Conservation (phyloP, 106 monocot species). For the Xerophyta viscosa region DNA sequence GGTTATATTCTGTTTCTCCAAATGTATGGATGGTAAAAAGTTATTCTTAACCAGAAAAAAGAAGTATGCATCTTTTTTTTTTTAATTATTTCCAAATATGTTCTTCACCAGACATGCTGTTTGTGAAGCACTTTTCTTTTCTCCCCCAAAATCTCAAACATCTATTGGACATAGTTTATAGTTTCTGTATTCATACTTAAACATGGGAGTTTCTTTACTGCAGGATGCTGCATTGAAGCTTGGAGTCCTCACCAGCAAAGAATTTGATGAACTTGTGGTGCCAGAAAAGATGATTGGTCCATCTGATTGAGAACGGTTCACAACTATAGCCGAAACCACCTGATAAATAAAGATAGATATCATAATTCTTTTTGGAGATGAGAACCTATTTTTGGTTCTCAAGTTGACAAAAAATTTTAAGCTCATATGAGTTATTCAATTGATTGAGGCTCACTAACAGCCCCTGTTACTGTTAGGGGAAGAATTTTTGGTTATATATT, state of each 20-base stretch:
- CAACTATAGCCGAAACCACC: not conserved
- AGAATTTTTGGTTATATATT: too few relatives aligned
- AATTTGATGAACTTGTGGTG: slow-evolving; percentile 40
- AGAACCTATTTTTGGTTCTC: not conserved
- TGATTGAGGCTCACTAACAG: too few relatives aligned
- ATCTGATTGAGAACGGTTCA: slow-evolving; percentile 10
- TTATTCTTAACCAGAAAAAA: too few relatives aligned
- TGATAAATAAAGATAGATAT: too few relatives aligned
- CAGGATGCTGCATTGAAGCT: slow-evolving; percentile 39
- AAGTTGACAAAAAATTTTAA: not conserved
- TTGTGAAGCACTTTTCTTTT: too few relatives aligned
- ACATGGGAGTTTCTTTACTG: not conserved
- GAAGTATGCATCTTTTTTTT: too few relatives aligned
- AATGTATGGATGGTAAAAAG: too few relatives aligned
- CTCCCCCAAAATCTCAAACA: not conserved
- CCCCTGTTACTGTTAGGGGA: too few relatives aligned
- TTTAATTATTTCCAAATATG: too few relatives aligned
- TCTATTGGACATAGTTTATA: not conserved
- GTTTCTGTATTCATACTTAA: not conserved
- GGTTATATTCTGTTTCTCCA: too few relatives aligned
- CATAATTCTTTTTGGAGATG: not conserved
- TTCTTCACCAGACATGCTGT: too few relatives aligned
- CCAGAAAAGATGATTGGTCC: slow-evolving; percentile 53
- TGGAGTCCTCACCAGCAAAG: slow-evolving; percentile 31
- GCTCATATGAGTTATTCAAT: too few relatives aligned